Evolutionary conservation across 176 grass and related monocot genomes (phyloP), one percentile per base, ranked within the genome.

Genomic region (Musa itinerans): DNA sequence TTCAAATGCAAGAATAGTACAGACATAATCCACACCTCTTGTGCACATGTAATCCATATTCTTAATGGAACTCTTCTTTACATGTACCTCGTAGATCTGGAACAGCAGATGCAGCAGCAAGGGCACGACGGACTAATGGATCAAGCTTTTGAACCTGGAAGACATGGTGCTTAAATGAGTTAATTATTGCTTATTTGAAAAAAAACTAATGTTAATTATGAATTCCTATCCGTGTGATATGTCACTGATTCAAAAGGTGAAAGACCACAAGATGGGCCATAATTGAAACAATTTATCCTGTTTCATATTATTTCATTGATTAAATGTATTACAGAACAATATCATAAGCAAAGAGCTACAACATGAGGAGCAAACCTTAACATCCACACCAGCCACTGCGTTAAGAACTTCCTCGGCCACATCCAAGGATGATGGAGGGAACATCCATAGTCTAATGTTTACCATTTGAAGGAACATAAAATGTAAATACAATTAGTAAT

Each of bases 81-180:
- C 20, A 63, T 73, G 63, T 85, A 97, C 94, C 94, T 93, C 12
- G 84, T 50, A 97, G 90, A 93, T 97, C 94, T 79, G 74, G 82
- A 73, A 63, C 63, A 68, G 68, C 34, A 86, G 71, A 89, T 75
- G 92, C 81, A 55, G 86, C 82, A 72, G 11, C 8, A 79, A 93
- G 72, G 71, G 90, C 90, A 56, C 84, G 88, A 24, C 73, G 79
- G 74, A 85, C 94, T 75, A 97, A 84, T 0, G 84, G 78, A 29
- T 97, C 83, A 58, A 97, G 52, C 52, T 89, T 93, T 29, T 87
- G 80, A 61, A 91, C 83, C 94, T 97, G 78, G 16, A 63, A 81
- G 62, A 52, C 24, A 80, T 58, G 25, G 70, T 55, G 48, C 10
- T 55, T 17, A 34, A 54, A 53, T 29, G 9, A 73, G 10, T 29